Percentiles rank a stretch among this genome's conserved stretches.
Evolutionary conservation across 768 basidiomycete genomes (phyloP).

Genomic region (Lyophyllum decastes): DNA sequence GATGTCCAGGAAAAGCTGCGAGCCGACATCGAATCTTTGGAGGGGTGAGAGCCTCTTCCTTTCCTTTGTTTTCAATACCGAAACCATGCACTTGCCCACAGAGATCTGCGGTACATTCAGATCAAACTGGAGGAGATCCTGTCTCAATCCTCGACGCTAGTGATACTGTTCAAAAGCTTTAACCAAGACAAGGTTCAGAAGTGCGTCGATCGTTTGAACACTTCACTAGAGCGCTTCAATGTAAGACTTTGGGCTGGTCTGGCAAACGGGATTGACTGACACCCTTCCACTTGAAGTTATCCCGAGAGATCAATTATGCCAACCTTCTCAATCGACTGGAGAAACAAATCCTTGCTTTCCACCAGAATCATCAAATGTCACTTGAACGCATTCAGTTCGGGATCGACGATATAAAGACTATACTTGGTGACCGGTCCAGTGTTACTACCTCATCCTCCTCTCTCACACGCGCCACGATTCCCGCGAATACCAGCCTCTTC

Average conservation of each 20-base stretch:
- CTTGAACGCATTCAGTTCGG: too few species aligned
- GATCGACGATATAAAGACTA: too few species aligned
- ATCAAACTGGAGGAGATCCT: not conserved
- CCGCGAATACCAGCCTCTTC: constrained; percentile 15
- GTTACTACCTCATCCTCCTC: too few species aligned
- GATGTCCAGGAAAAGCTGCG: not conserved
- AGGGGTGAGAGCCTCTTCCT: not conserved
- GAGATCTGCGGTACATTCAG: constrained; percentile 3
- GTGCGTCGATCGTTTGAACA: not conserved
- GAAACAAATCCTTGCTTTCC: not conserved
- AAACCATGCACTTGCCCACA: not conserved
- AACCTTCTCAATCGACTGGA: not conserved
- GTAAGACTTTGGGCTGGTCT: not conserved
- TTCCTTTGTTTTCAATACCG: too few species aligned
- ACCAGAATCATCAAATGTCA: not conserved
- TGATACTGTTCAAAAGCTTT: not conserved
- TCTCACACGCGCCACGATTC: not conserved
- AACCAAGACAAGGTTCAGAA: constrained; percentile 2
- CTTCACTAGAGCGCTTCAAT: not conserved
- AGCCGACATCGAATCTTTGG: not conserved
- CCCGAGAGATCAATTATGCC: not conserved
- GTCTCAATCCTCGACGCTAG: not conserved
- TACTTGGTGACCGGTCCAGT: too few species aligned
- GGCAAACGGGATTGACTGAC: too few species aligned
- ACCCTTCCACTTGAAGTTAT: not conserved